Percentiles rank a stretch among this genome's conserved stretches.
These are phyloP conservation scores for Nyctanthes arbortristis DNA, from an alignment of 257 asterid species.

Conservation along the genomic window DNA sequence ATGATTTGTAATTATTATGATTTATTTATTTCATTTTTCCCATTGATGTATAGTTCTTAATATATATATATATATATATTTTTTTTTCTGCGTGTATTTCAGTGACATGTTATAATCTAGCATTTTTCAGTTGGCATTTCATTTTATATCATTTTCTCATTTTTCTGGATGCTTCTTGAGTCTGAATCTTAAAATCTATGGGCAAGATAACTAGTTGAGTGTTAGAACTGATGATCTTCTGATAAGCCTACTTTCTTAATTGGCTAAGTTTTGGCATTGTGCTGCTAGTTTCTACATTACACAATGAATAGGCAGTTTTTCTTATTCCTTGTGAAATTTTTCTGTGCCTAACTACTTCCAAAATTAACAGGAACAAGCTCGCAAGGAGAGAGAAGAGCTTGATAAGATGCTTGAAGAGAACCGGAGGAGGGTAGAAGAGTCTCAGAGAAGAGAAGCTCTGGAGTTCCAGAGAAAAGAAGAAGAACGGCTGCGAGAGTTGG, in stretches of 20 bases:
- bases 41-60: background rate
- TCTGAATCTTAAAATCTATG: no score
- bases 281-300: background rate
- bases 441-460: conserved; percentile 82
- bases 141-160: background rate
- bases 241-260: background rate
- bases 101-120: conserved; percentile 6
- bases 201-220: background rate
- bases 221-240: background rate
- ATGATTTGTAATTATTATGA: background rate
- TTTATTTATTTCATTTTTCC: background rate
- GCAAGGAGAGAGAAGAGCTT: conserved; percentile 89
- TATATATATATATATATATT: background rate
- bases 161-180: background rate
- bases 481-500: conserved; percentile 79
- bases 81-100: background rate
- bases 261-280: no score
- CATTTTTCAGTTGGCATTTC: background rate
- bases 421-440: conserved; percentile 84
- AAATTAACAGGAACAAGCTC: conserved; percentile 71
- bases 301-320: background rate
- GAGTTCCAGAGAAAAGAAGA: conserved; percentile 82
- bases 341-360: background rate
- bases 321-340: background rate
- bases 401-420: conserved; percentile 97